Evolutionary conservation across 2,329 filamentous ascomycete species (phyloP).

Genomic region (Ceratocystis cacaofunesta): DNA sequence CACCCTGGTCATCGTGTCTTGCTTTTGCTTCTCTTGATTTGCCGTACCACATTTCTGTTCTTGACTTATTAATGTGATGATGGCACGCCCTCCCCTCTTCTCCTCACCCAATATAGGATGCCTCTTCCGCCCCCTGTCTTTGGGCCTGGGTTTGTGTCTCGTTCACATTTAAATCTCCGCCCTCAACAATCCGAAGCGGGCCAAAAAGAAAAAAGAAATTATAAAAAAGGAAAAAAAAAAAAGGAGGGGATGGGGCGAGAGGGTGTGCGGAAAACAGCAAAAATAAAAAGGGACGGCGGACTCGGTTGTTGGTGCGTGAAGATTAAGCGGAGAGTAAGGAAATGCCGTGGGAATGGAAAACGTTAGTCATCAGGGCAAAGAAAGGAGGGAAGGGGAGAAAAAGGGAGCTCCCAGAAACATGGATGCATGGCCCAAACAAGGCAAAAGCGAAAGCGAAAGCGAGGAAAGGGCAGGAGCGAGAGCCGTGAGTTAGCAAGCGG

Average conservation of each 20-base stretch:
- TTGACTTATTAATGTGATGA: too few relatives aligned
- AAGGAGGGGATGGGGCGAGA: not conserved
- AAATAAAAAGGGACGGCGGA: not conserved
- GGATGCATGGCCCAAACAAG: not conserved
- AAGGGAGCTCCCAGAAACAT: not conserved
- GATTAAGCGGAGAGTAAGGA: not conserved
- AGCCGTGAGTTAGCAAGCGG: not conserved
- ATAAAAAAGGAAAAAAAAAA: not conserved
- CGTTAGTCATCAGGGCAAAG: not conserved
- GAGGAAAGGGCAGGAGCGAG: not conserved
- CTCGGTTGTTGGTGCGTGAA: not conserved
- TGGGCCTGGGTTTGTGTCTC: not conserved
- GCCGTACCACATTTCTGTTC: too few relatives aligned
- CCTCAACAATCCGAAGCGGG: not conserved
- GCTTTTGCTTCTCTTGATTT: too few relatives aligned
- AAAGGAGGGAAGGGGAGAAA: not conserved
- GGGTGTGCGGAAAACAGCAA: not conserved
- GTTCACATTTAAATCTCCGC: not conserved
- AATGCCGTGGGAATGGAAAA: not conserved
- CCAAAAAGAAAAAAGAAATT: not conserved
- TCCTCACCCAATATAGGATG: not conserved
- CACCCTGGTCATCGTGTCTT: too few relatives aligned
- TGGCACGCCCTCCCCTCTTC: not conserved
- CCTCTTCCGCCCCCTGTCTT: not conserved
- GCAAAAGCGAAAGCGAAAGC: not conserved